A percentile compares a stretch with the other conserved stretches of the same genome.
phyloP scores from a whole-genome alignment of 2,329 filamentous ascomycete species.

The Aspergillus ochraceus region DNA sequence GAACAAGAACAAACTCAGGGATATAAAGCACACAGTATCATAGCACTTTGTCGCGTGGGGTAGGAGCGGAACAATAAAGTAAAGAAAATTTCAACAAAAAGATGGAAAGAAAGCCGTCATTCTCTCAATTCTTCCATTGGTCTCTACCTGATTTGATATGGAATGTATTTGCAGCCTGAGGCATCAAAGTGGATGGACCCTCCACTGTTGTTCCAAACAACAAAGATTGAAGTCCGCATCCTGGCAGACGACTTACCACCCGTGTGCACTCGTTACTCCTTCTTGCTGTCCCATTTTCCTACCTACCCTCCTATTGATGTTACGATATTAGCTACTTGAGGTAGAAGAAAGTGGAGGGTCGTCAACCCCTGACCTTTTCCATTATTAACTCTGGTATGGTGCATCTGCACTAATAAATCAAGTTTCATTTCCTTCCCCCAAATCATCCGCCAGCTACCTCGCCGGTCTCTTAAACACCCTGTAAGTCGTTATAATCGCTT shows the following conservation, averaged over 20 bases:
- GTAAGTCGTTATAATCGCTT: background rate
- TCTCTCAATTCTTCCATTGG: no score
- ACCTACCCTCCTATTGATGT: background rate
- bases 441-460: background rate
- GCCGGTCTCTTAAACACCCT: background rate
- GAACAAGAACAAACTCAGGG: no score
- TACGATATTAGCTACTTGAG: background rate
- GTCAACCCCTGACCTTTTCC: background rate
- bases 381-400: background rate
- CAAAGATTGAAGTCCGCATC: background rate
- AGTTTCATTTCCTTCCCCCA: background rate
- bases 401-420: background rate
- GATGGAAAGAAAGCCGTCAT: no score
- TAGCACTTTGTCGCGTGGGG: no score
- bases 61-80: no score
- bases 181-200: conserved; percentile 9
- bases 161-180: conserved; percentile 5
- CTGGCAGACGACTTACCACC: background rate
- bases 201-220: conserved; percentile 4
- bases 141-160: no score
- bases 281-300: background rate
- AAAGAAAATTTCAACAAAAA: no score
- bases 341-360: background rate
- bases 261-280: background rate
- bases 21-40: no score